A percentile compares a stretch with the other conserved stretches of the same genome.
These are phyloP conservation scores for Chrysosporium queenslandicum DNA, from an alignment of 2,329 filamentous ascomycete genomes.

Conservation along the genomic window DNA sequence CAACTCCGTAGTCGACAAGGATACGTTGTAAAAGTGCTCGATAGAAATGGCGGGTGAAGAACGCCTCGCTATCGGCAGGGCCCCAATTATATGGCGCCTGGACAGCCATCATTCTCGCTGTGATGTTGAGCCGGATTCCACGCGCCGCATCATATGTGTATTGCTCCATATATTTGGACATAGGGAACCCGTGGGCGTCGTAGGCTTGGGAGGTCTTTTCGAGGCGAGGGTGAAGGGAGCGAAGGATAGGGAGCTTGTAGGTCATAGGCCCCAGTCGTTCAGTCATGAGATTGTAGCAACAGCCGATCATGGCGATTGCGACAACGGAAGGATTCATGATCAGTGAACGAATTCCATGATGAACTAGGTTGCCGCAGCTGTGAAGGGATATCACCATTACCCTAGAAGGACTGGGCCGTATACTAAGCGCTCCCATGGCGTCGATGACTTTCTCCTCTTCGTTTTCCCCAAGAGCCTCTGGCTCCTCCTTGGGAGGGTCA, in stretches of 20 bases:
- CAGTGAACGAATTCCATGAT: constrained; percentile 82
- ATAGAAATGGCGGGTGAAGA: constrained; percentile 90
- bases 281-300: constrained; percentile 94
- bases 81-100: constrained; percentile 94
- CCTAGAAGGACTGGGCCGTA: constrained; percentile 28
- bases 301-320: constrained; percentile 91
- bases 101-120: constrained; percentile 94
- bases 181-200: constrained; percentile 87
- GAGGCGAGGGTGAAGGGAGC: constrained; percentile 62
- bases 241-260: constrained; percentile 69
- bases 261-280: constrained; percentile 79
- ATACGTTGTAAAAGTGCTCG: constrained; percentile 82
- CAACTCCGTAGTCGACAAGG: constrained; percentile 74
- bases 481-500: constrained; percentile 18
- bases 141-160: constrained; percentile 44
- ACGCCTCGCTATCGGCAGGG: constrained; percentile 64
- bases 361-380: constrained; percentile 94
- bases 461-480: background rate
- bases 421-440: constrained; percentile 15
- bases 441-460: constrained; percentile 13
- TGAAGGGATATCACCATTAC: constrained; percentile 92
- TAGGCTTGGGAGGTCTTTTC: constrained; percentile 57
- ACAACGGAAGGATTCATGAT: constrained; percentile 72
- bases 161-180: constrained; percentile 61
- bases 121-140: constrained; percentile 83